A percentile compares a stretch with the other conserved stretches of the same genome.
Evolutionary conservation across 495 filamentous ascomycete species (phyloP).

Genomic region (Penicillium arizonense): DNA sequence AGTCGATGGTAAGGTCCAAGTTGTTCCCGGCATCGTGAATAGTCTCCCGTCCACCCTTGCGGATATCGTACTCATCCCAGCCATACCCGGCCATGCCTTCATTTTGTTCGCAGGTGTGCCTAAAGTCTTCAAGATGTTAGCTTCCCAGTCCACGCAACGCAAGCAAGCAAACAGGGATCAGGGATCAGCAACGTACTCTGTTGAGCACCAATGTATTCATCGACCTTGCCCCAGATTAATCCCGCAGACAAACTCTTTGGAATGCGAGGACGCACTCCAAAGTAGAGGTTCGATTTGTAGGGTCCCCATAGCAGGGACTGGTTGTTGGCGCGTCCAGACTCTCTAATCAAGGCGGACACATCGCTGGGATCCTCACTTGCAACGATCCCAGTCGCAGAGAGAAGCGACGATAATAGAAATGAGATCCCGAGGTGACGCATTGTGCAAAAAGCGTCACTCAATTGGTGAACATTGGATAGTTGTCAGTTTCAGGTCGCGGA

Average conservation of each 20-base stretch:
- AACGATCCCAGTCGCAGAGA: slow-evolving; percentile 31
- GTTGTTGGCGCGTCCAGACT: slow-evolving; percentile 61
- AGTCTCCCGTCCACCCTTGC: slow-evolving; percentile 81
- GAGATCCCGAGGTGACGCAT: slow-evolving; percentile 34
- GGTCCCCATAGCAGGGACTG: slow-evolving; percentile 93
- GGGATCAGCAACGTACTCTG: slow-evolving; percentile 57
- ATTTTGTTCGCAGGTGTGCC: slow-evolving; percentile 94
- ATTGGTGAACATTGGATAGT: slow-evolving; percentile 14
- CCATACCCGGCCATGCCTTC: slow-evolving; percentile 95
- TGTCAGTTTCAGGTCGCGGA: slow-evolving; percentile 4
- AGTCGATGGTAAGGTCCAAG: slow-evolving; percentile 87
- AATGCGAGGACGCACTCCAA: slow-evolving; percentile 85
- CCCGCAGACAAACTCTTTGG: slow-evolving; percentile 81
- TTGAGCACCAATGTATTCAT: slow-evolving; percentile 75
- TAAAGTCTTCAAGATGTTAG: slow-evolving; percentile 60
- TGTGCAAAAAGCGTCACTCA: slow-evolving; percentile 18
- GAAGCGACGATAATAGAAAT: slow-evolving; percentile 28
- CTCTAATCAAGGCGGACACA: slow-evolving; percentile 39
- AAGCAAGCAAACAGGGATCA: not conserved
- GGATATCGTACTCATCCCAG: slow-evolving; percentile 93
- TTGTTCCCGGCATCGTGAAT: slow-evolving; percentile 86
- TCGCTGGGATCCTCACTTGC: slow-evolving; percentile 33
- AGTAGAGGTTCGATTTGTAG: slow-evolving; percentile 93
- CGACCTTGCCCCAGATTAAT: slow-evolving; percentile 87
- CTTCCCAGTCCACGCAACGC: not conserved